Conservation (phyloP, 371 early-diverging fungal genomes). For the Nosema muscidifuracis region DNA sequence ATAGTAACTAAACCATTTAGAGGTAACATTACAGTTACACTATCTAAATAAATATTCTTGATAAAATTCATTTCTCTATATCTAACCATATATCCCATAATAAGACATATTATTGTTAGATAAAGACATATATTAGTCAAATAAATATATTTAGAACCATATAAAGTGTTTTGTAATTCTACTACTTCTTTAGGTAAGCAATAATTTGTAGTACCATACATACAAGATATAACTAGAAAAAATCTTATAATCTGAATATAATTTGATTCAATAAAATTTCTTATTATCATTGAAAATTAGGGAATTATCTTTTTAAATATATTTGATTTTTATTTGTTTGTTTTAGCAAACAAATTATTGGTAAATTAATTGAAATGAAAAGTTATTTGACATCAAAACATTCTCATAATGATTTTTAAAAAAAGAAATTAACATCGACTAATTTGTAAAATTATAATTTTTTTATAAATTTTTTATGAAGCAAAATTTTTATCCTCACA, state of each 20-base stretch:
- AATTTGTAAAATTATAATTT: no score
- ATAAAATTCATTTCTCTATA: neutral
- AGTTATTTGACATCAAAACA: neutral
- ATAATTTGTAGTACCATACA: conserved; percentile 30
- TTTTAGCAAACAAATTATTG: neutral
- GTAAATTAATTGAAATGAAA: neutral
- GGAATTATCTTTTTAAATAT: neutral
- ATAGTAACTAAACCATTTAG: conserved; percentile 20
- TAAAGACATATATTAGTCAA: conserved; percentile 17
- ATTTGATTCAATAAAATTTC: neutral
- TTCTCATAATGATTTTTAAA: neutral
- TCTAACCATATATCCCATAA: conserved; percentile 14
- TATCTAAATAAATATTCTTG: conserved; percentile 6
- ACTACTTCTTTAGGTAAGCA: conserved; percentile 13
- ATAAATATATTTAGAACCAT: conserved; percentile 24
- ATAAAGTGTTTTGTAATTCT: neutral
- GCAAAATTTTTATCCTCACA: no score
- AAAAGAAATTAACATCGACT: neutral
- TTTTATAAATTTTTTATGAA: no score
- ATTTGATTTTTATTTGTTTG: neutral
- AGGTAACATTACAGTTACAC: conserved; percentile 10
- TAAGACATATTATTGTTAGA: conserved; percentile 24
- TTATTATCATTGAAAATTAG: neutral
- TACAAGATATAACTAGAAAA: conserved; percentile 15
- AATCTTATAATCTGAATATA: neutral